Evolutionary conservation across 2,329 filamentous ascomycete genomes (phyloP), one percentile per base, ranked within the genome.

Genomic region (Fusarium staphyleae): DNA sequence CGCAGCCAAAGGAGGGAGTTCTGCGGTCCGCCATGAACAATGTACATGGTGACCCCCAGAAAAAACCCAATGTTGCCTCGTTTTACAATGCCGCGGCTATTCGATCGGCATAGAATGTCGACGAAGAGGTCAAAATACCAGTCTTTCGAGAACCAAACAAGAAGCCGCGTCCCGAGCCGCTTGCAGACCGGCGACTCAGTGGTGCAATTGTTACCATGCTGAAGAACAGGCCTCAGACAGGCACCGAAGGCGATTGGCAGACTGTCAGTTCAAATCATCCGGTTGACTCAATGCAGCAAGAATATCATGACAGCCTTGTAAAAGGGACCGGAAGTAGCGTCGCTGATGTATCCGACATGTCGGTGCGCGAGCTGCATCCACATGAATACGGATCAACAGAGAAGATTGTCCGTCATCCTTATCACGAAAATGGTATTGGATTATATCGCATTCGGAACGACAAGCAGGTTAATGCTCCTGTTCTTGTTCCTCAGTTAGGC

Each of bases 291-390:
- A 47, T 62, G 46, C 56, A 59, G 19, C 60, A 52, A 30, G 57
- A 64, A 34, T 55, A 61, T 32, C 65, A 68, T 16, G 48, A 64
- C 48, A 60, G 60, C 24, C 43, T 67, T 52, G 59, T 55, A 40
- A 69, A 69, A 46, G 70, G 67, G 15, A 69, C 69, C 12, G 76
- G 77, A 9, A 78, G 74, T 57, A 81, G 78, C 48, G 58, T 81
- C 16, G 78, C 78, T 3, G 73, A 80, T 52, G 71, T 75, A 6
- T 79, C 78, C 1, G 77, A 80, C 35, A 55, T 56, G 8, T 52
- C 51, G 10, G 52, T 57, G 16, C 65, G 51, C 22, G 57, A 60
- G 5, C 47, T 54, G 3, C 44, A 58, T 16, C 62, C 48, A 13
- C 54, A 57, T 26, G 58, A 68, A 11, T 57, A 66, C 30, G 60